phyloP scores from a whole-genome alignment of 148 eudicot genomes.

The Oxyria digyna region DNA sequence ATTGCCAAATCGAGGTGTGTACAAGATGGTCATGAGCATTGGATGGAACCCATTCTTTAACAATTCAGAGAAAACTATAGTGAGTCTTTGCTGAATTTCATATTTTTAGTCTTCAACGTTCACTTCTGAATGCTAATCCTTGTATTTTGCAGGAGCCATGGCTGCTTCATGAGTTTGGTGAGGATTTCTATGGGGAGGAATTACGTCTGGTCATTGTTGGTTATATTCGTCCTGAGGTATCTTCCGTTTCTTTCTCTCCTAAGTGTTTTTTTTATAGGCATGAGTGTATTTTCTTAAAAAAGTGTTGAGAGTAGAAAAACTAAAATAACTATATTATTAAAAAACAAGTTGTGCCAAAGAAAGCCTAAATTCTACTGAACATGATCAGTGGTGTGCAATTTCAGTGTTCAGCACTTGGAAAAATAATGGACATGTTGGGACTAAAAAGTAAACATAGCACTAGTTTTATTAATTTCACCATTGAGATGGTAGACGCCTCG shows the following conservation, averaged over 20 bases:
- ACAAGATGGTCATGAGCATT: conserved; percentile 98
- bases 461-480: background rate
- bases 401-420: too few relatives aligned
- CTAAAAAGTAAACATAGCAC: too few relatives aligned
- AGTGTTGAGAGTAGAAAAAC: too few relatives aligned
- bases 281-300: too few relatives aligned
- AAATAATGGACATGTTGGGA: too few relatives aligned
- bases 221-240: conserved; percentile 84
- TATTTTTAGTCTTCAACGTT: background rate
- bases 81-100: conserved; percentile 30
- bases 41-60: conserved; percentile 94
- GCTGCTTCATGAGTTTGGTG: conserved; percentile 85
- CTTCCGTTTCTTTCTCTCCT: background rate
- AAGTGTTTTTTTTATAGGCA: too few relatives aligned
- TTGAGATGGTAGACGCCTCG: background rate
- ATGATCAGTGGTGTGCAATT: too few relatives aligned
- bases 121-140: background rate
- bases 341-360: too few relatives aligned
- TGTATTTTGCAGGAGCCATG: conserved; percentile 70
- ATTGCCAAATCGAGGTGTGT: conserved; percentile 52
- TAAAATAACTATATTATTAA: too few relatives aligned
- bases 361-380: background rate
- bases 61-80: conserved; percentile 86
- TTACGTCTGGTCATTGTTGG: conserved; percentile 71
- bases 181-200: conserved; percentile 90